These are phyloP conservation scores for Penicillium thymicola DNA, from an alignment of 2,329 filamentous ascomycete genomes.

Conservation along the genomic window DNA sequence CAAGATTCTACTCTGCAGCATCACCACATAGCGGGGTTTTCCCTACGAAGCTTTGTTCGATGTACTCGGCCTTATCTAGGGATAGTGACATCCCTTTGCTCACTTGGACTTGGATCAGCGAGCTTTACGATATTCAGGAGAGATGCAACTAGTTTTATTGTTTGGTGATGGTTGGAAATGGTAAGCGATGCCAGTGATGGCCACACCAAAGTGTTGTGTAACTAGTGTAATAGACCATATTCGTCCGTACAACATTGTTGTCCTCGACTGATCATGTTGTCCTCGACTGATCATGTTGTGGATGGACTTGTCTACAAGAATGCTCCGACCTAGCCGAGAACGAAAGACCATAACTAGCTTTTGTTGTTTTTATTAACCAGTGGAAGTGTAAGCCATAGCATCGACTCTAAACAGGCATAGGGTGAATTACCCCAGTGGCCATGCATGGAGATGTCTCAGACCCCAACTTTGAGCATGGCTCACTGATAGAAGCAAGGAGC, in stretches of 20 bases:
- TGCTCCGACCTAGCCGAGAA: slow-evolving; percentile 1
- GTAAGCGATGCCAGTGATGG: background rate
- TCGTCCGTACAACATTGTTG: background rate
- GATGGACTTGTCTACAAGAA: background rate
- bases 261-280: slow-evolving; percentile 5
- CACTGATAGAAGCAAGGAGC: background rate
- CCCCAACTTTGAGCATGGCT: background rate
- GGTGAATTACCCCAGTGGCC: background rate
- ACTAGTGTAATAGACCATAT: background rate
- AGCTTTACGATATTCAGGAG: background rate
- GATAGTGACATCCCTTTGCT: background rate
- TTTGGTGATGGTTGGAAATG: background rate
- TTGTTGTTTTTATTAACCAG: background rate
- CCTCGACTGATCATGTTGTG: slow-evolving; percentile 5
- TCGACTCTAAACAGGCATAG: background rate
- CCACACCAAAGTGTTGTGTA: background rate
- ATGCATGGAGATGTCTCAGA: background rate
- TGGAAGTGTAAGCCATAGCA: background rate
- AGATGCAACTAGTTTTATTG: background rate
- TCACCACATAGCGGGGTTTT: slow-evolving; percentile 11
- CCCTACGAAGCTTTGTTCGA: slow-evolving; percentile 5
- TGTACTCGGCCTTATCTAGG: background rate
- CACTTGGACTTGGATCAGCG: background rate
- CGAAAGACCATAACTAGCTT: background rate
- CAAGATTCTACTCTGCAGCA: slow-evolving; percentile 1